These are phyloP conservation scores for Aspergillus haitiensis DNA, from an alignment of 495 filamentous ascomycete genomes.

Conservation along the genomic window DNA sequence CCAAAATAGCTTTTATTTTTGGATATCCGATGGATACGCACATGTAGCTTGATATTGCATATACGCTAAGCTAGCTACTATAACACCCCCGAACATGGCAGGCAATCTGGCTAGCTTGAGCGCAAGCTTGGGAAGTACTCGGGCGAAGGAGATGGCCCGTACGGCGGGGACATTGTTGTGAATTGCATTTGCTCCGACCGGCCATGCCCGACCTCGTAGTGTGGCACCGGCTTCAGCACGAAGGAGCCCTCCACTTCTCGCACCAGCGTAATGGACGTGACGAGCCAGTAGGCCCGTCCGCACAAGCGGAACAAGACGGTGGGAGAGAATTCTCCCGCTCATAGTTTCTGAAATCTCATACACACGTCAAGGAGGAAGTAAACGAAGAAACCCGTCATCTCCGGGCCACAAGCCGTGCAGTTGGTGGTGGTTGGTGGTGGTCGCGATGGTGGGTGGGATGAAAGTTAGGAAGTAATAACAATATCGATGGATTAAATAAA, in stretches of 20 bases:
- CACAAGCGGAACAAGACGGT: conserved; percentile 65
- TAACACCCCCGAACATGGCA: conserved; percentile 85
- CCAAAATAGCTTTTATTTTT: conserved; percentile 5
- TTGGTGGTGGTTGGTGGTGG: conserved; percentile 14
- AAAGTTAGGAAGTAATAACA: not conserved
- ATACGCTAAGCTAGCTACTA: conserved; percentile 84
- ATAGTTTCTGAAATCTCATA: conserved; percentile 54
- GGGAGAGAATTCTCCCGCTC: conserved; percentile 80
- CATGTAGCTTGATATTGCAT: conserved; percentile 94
- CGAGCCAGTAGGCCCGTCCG: conserved; percentile 63
- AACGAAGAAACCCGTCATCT: conserved; percentile 23
- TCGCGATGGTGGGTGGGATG: conserved; percentile 3
- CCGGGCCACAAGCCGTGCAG: conserved; percentile 21
- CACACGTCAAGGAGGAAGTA: conserved; percentile 24
- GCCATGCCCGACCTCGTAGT: conserved; percentile 66
- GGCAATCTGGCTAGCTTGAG: conserved; percentile 84
- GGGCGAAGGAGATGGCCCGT: conserved; percentile 80
- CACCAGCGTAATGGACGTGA: conserved; percentile 61
- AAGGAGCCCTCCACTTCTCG: conserved; percentile 66
- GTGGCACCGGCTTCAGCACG: conserved; percentile 62
- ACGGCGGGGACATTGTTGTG: conserved; percentile 82
- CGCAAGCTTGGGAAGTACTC: conserved; percentile 83
- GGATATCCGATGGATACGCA: conserved; percentile 47
- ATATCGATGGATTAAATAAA: not conserved
- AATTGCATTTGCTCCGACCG: conserved; percentile 69